Conservation (phyloP, 441 rosid species). For the Pelargonium myrrhifolium region DNA sequence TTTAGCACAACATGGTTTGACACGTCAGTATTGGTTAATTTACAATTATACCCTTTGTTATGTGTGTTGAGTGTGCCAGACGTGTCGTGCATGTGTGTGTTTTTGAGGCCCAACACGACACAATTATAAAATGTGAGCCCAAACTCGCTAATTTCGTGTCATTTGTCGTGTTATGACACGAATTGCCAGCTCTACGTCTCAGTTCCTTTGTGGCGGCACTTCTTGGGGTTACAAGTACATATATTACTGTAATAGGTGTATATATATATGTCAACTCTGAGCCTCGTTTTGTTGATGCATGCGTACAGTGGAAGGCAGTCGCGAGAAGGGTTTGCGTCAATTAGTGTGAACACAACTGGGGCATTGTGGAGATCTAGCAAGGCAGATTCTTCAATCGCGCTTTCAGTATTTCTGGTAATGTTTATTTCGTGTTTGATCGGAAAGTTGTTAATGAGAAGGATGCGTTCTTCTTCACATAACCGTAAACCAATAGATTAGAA, state of each 20-base stretch:
- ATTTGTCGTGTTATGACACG: no score
- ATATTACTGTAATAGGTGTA: no score
- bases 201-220: no score
- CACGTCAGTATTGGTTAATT: no score
- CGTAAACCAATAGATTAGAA: neutral
- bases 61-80: neutral
- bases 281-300: neutral
- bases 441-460: conserved; percentile 8
- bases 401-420: conserved; percentile 29
- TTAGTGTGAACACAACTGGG: conserved; percentile 20
- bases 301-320: conserved; percentile 36
- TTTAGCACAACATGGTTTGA: no score
- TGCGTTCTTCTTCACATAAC: neutral
- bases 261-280: no score
- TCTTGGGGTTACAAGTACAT: no score
- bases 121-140: no score
- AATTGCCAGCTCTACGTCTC: no score
- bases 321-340: conserved; percentile 43
- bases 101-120: no score
- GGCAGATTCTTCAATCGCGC: conserved; percentile 20
- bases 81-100: no score
- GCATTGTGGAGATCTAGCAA: conserved; percentile 20
- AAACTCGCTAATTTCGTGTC: neutral
- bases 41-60: neutral
- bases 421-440: conserved; percentile 20